Evolutionary conservation across 306 rosid genomes (phyloP).

Genomic region (Sesbania bispinosa): DNA sequence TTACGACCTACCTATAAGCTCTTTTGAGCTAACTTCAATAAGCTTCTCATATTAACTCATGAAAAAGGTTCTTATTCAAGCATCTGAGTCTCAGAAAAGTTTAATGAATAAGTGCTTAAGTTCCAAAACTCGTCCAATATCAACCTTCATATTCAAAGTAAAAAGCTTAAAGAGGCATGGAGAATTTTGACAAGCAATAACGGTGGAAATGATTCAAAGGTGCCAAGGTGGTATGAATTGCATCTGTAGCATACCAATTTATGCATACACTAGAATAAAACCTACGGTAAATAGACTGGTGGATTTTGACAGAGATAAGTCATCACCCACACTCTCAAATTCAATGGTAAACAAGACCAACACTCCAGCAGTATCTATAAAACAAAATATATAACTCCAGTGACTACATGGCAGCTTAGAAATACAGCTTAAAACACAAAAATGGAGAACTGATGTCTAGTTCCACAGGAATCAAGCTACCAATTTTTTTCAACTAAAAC

Average conservation of each 20-base stretch:
- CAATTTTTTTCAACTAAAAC: neutral
- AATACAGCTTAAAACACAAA: neutral
- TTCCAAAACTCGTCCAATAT: too few relatives aligned
- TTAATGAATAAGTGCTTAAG: too few relatives aligned
- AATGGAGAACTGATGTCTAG: neutral
- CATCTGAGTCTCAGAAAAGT: too few relatives aligned
- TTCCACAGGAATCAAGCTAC: neutral
- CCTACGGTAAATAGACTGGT: neutral
- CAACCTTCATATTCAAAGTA: neutral
- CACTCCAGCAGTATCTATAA: too few relatives aligned
- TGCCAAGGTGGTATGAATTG: neutral
- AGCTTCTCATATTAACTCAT: too few relatives aligned
- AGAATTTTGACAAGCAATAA: neutral
- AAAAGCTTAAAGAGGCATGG: neutral
- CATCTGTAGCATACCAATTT: neutral
- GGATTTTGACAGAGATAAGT: neutral
- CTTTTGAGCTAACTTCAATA: too few relatives aligned
- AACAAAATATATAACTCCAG: neutral
- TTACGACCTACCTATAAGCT: too few relatives aligned
- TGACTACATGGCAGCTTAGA: neutral
- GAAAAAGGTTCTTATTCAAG: too few relatives aligned
- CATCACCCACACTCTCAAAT: neutral
- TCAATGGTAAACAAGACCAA: neutral
- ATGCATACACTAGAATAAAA: neutral
- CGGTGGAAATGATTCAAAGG: neutral